Base-by-base conservation (phyloP, 352 stramenopile species). In the Pythium grandisporangium region DNA sequence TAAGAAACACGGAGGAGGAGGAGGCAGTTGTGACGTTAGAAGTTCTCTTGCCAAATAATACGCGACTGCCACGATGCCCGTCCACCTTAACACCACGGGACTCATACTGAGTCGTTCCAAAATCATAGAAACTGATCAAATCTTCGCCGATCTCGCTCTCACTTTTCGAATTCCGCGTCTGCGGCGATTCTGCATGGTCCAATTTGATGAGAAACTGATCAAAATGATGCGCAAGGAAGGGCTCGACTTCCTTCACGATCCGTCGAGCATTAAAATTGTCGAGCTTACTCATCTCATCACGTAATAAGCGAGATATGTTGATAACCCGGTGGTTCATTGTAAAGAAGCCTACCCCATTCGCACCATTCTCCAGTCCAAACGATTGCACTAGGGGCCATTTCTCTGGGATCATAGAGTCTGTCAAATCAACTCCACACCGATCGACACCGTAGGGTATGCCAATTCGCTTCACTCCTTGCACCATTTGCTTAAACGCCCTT, bases 321-420 rank as follows among this genome's bases (percentile, higher is more conserved):
- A 86, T 55, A 26, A 84, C 66, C 26, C 50, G 32, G 38, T 86
- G 72, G 48, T 80, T 72, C 73, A 84, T 90, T 0, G 73, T 84
- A 46, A 90, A 81, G 54, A 90, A 90, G 1, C 77, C 77, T 30
- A 63, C 70, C 4, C 35, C 48, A 6, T 51, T 50, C 0, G 37
- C 53, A 3, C 45, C 55, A 3, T 57, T 51, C 34, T 88, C 74
- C 2, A 86, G 45, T 0, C 64, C 77, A 30, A 72, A 90, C 0
- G 71, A 75, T 48, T 90, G 77, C 17, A 90, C 53, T 7, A 90
- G 48, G 14, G 77, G 77, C 77, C 77, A 86, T 32, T 83, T 84
- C 40, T 90, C 77, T 1, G 64, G 56, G 7, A 81, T 27, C 70
- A 85, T 85, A 0, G 37, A 20, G 19, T 89, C 72, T 2, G 60